Percentiles rank a stretch among this genome's conserved stretches.
Conservation (phyloP, 2,329 filamentous ascomycete species). For the Lasiodiplodia sp. region DNA sequence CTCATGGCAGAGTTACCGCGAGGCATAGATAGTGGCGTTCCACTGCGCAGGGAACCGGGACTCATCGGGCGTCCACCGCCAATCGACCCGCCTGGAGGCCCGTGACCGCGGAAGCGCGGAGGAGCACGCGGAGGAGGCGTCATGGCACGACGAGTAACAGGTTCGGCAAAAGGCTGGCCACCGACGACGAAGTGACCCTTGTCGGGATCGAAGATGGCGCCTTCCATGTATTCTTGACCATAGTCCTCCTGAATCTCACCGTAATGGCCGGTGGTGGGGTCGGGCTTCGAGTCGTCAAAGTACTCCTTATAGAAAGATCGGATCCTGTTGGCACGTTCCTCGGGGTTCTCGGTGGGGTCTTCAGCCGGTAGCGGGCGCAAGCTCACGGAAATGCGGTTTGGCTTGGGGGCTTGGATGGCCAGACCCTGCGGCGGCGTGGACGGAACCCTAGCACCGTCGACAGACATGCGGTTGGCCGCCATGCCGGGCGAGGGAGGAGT, state of each 20-base stretch:
- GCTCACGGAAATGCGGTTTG: constrained; percentile 64
- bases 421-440: constrained; percentile 22
- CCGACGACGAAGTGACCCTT: constrained; percentile 68
- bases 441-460: not conserved
- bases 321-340: constrained; percentile 93
- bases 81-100: constrained; percentile 47
- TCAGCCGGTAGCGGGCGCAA: constrained; percentile 83
- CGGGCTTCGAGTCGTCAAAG: constrained; percentile 81
- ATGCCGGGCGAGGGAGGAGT: constrained; percentile 48
- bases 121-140: constrained; percentile 82
- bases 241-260: constrained; percentile 78
- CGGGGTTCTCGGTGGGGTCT: constrained; percentile 87
- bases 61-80: constrained; percentile 31
- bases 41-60: constrained; percentile 34
- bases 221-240: constrained; percentile 71
- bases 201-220: constrained; percentile 62
- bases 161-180: constrained; percentile 76
- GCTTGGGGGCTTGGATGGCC: constrained; percentile 36
- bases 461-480: constrained; percentile 9
- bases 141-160: constrained; percentile 89
- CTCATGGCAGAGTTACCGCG: constrained; percentile 53
- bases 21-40: constrained; percentile 31
- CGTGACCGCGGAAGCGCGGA: constrained; percentile 57
- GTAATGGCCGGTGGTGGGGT: constrained; percentile 42
- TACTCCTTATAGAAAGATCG: constrained; percentile 99